Percentiles rank a stretch among this genome's conserved stretches.
Evolutionary conservation across 345 rosid species (phyloP).

Genomic region (Sonneratia alba): DNA sequence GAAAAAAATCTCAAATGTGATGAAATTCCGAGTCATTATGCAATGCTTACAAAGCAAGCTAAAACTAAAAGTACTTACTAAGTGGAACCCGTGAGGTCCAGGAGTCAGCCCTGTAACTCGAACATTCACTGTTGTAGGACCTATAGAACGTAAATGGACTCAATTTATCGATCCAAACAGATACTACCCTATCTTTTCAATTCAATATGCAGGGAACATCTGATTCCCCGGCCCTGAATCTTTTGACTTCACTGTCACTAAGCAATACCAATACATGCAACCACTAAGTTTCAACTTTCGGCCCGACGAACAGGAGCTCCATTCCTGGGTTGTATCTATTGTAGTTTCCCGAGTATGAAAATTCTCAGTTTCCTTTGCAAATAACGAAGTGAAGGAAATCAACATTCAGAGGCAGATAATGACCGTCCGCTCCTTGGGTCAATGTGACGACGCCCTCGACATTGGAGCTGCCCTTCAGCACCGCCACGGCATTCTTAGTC

Average conservation of each 20-base stretch:
- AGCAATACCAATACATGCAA: background rate
- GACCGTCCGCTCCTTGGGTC: slow-evolving; percentile 69
- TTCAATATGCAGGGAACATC: background rate
- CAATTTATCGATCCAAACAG: background rate
- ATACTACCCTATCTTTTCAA: background rate
- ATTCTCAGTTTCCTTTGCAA: no score
- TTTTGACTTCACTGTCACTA: background rate
- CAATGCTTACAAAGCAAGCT: background rate
- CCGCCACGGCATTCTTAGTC: slow-evolving; percentile 79
- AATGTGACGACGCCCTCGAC: slow-evolving; percentile 85
- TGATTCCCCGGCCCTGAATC: background rate
- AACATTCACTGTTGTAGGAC: slow-evolving; percentile 88
- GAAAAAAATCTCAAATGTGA: background rate
- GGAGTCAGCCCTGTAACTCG: slow-evolving; percentile 79
- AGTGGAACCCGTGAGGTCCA: slow-evolving; percentile 81
- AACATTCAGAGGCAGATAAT: slow-evolving; percentile 1
- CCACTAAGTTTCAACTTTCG: background rate
- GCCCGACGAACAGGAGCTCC: background rate
- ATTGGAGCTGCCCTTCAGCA: slow-evolving; percentile 65
- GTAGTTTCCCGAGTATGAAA: background rate
- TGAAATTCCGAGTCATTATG: background rate
- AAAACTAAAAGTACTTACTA: slow-evolving; percentile 33
- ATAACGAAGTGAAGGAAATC: slow-evolving; percentile 3
- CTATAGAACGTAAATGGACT: slow-evolving; percentile 25
- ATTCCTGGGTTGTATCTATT: background rate